These are phyloP conservation scores for Gentiana straminea DNA, from an alignment of 257 asterid species.

Conservation along the genomic window DNA sequence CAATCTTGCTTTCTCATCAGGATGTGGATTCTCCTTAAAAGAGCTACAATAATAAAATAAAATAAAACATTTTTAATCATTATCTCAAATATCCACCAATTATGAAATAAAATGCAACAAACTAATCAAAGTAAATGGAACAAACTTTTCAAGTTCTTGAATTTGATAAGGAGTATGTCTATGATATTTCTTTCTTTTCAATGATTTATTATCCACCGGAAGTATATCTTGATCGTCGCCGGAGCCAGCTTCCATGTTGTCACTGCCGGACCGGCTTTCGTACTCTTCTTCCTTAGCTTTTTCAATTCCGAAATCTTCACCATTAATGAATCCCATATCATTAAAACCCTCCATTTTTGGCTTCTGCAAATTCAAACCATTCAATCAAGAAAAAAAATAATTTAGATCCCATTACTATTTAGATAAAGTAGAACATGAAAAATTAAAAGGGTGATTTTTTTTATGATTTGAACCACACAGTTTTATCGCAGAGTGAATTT, in stretches of 20 bases:
- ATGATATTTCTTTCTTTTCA: conserved; percentile 46
- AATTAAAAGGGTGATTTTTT: no score
- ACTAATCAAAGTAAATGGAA: background rate
- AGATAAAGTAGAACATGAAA: no score
- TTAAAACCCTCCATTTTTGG: conserved; percentile 68
- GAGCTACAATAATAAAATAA: conserved; percentile 21
- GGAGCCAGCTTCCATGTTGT: conserved; percentile 54
- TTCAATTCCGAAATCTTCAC: conserved; percentile 24
- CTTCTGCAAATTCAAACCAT: conserved; percentile 24
- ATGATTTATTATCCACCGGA: conserved; percentile 22
- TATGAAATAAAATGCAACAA: background rate
- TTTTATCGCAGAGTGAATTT: no score
- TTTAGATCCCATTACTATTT: no score
- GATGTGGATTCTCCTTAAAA: conserved; percentile 88
- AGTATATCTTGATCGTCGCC: conserved; percentile 47
- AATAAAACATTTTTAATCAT: no score
- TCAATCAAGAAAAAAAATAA: background rate
- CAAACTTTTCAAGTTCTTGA: conserved; percentile 80
- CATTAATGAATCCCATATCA: conserved; percentile 35
- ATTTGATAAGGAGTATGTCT: conserved; percentile 68
- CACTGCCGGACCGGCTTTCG: conserved; percentile 64
- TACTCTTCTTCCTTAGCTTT: conserved; percentile 35
- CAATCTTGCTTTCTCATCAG: conserved; percentile 70
- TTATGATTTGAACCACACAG: no score
- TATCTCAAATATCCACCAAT: background rate